These are phyloP conservation scores for Parathielavia hyrcaniae DNA, from an alignment of 495 filamentous ascomycete genomes.

Conservation along the genomic window DNA sequence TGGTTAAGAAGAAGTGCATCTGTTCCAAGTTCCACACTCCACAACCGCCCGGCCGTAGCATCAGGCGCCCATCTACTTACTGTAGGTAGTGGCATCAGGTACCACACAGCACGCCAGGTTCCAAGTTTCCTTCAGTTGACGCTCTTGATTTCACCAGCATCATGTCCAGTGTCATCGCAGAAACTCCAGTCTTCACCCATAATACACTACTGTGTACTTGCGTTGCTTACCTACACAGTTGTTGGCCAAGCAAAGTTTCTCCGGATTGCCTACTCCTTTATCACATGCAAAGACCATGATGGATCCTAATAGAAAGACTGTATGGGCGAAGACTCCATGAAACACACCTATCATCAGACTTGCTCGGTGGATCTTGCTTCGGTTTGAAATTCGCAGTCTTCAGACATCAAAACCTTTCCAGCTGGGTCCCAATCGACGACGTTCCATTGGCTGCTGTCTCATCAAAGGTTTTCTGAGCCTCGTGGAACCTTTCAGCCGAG, in stretches of 20 bases:
- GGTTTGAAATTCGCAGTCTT: background rate
- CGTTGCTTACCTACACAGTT: too few species aligned
- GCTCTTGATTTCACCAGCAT: too few species aligned
- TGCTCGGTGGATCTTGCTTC: background rate
- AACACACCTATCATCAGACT: background rate
- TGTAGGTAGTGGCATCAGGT: too few species aligned
- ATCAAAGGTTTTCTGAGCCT: slow-evolving; percentile 23
- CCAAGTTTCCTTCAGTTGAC: too few species aligned
- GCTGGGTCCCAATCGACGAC: slow-evolving; percentile 10
- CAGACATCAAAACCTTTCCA: slow-evolving; percentile 12
- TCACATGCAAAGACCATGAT: background rate
- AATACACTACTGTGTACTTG: too few species aligned
- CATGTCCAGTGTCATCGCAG: too few species aligned
- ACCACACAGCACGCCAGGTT: too few species aligned
- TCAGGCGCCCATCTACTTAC: too few species aligned
- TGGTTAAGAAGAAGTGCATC: too few species aligned
- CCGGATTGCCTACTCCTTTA: background rate
- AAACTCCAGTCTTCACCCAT: too few species aligned
- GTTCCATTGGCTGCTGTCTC: slow-evolving; percentile 18
- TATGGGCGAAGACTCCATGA: background rate
- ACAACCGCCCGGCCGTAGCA: too few species aligned
- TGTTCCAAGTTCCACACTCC: too few species aligned
- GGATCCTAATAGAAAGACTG: background rate
- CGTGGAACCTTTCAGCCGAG: slow-evolving; percentile 31
- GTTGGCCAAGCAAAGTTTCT: background rate